Base-by-base conservation (phyloP, 257 asterid species). In the Cinchona pubescens region DNA sequence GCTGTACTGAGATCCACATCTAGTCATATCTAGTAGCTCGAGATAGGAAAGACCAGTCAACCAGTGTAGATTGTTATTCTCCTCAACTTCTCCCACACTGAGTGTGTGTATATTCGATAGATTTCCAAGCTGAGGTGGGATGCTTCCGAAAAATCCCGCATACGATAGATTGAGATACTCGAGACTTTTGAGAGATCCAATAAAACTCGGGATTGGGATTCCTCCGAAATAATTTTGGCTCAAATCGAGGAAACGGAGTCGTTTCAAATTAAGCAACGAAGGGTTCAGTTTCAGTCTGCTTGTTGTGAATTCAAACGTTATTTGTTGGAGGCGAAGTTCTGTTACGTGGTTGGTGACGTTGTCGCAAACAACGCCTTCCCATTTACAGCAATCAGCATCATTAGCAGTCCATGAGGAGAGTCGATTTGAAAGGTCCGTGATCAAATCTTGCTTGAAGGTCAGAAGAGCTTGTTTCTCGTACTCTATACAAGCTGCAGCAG, bases 401-500 rank as follows among this genome's bases (percentile, higher is more conserved):
- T 49, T 2, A 38, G 48, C 43, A 32, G 27, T 53, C 82, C 85
- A 78, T 3, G 82, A 74, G 30, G 78, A 64, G 3, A 82, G 67
- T 27, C 2, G 56, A 34, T 62, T 48, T 0, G 45, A 69, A 21
- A 67, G 80, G 75, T 78, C 75, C 5, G n/a, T n/a, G n/a, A 7
- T 56, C 16, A 78, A 67, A 30, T 69, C 72, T 56, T 46, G 12
- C 68, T 74, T 82, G 62, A 82, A 45, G 48, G 32, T 75, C 25
- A 78, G 45, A 70, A 82, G 82, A 5, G 82, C 75, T 34, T 82
- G 72, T 65, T 75, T 75, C 69, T 82, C 78, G 59, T 53, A 19
- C 27, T 21, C 59, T 2, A 46, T 46, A 1, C 53, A 46, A 15
- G n/a, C n/a, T n/a, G 53, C 15, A 46, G 21, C 53, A 1, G 21